Base-by-base conservation (phyloP, 2,329 filamentous ascomycete genomes). In the Fusarium torreyae region DNA sequence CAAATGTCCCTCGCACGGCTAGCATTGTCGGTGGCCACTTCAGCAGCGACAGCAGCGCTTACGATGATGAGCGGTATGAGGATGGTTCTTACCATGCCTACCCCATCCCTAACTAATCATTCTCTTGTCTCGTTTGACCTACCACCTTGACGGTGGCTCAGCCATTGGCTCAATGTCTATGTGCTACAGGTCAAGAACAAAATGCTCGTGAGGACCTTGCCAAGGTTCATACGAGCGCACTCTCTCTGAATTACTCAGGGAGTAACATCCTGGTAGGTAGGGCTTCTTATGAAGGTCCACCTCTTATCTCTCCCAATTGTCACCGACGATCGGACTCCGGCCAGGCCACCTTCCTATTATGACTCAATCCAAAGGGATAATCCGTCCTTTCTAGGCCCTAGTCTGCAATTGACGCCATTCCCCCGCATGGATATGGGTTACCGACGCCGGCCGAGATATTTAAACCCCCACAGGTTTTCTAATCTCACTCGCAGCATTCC, bases 71-170 rank as follows among this genome's bases (percentile, higher is more conserved):
- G 55, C 62, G 58, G 33, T 78, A 73, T 50, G 77, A 80, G 55
- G 77, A 80, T 63, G 78, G 78, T 43, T 72, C 77, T 62, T 81
- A 81, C 67, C 77, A 79, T 59, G 51, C 76, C n/a, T 76, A 75
- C 57, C 79, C 79, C 48, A 77, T 81, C 56, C 56, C 68, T 46
- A 76, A 75, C 63, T 77, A 74, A 68, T 67, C 55, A 54, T 34
- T 20, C 31, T 56, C n/a, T 58, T 43, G 28, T 44, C 64, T 60
- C 42, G 48, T 63, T 60, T 51, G 70, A 67, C 50, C 56, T 61
- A 44, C 43, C 57, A 42, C 53, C 26, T 38, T 53, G 42, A 28
- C 22, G 43, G 39, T 36, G 44, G 20, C 8, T 24, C 45, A 15
- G 24, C 24, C 42, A 18, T 17, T 49, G 38, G 28, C 44, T 14